phyloP scores from a whole-genome alignment of 2,329 filamentous ascomycete genomes.

The Huntiella abstrusa region DNA sequence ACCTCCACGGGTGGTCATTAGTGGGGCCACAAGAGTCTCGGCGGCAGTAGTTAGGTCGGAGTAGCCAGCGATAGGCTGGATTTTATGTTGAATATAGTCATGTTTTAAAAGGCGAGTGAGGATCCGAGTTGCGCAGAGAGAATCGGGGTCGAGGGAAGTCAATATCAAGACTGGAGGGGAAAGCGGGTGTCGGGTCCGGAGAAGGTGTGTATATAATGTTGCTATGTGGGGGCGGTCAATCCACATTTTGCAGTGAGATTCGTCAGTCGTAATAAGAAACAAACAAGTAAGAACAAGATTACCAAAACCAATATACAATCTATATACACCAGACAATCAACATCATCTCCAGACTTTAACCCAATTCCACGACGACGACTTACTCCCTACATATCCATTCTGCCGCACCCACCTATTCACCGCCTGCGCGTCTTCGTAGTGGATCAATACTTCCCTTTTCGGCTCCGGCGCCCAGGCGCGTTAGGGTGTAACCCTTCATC shows the following conservation, averaged over 20 bases:
- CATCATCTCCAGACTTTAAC: too few relatives aligned
- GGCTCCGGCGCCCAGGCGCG: too few relatives aligned
- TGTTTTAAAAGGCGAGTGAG: conserved; percentile 84
- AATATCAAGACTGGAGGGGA: conserved; percentile 83
- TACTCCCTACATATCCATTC: too few relatives aligned
- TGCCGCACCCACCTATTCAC: too few relatives aligned
- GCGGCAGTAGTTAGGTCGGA: conserved; percentile 68
- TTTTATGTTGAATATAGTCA: conserved; percentile 96
- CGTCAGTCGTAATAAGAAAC: too few relatives aligned
- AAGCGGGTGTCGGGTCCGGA: conserved; percentile 70
- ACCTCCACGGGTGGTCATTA: conserved; percentile 72
- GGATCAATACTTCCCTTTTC: too few relatives aligned
- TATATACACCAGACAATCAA: too few relatives aligned
- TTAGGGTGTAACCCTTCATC: too few relatives aligned
- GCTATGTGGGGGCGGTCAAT: conserved; percentile 77
- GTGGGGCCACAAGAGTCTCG: conserved; percentile 58
- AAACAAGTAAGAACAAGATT: too few relatives aligned
- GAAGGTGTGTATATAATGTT: conserved; percentile 77
- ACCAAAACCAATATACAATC: too few relatives aligned
- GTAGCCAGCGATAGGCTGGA: conserved; percentile 87
- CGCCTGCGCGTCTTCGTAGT: too few relatives aligned
- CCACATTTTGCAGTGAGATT: conserved; percentile 48
- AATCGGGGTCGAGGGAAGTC: conserved; percentile 84
- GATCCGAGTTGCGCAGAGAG: conserved; percentile 87
- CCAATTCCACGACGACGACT: too few relatives aligned